These are phyloP conservation scores for Auxenochlorella pyrenoidosa DNA, from an alignment of 139 green algal genomes.

Conservation along the genomic window DNA sequence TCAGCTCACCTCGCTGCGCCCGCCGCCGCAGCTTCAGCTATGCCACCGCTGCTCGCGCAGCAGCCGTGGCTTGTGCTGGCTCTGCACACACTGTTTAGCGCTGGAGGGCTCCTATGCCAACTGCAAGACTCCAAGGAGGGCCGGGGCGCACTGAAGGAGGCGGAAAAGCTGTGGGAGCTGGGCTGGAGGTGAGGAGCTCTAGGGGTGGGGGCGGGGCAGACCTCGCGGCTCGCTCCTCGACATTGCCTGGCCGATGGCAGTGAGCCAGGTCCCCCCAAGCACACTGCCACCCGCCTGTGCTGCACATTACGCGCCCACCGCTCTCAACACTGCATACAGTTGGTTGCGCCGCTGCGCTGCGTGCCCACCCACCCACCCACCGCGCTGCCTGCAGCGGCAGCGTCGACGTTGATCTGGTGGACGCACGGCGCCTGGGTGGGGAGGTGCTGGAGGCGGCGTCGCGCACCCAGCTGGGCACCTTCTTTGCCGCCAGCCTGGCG, in stretches of 20 bases:
- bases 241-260: no score
- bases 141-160: not conserved
- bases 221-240: no score
- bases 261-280: no score
- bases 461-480: constrained; percentile 8
- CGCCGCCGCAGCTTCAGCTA: no score
- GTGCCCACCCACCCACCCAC: no score
- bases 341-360: no score
- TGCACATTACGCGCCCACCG: no score
- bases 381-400: not conserved
- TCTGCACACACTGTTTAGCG: not conserved
- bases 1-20: no score
- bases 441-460: not conserved
- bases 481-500: constrained; percentile 13
- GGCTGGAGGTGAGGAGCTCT: not conserved
- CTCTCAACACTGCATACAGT: no score
- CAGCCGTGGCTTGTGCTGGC: not conserved
- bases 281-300: no score
- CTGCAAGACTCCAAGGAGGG: constrained; percentile 10
- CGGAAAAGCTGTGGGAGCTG: not conserved
- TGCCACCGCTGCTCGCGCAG: no score
- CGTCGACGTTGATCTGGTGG: not conserved
- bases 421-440: not conserved
- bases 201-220: no score
- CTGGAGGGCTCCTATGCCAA: not conserved